Conservation (phyloP, 2,329 filamentous ascomycete genomes). For the Epichloe sylvatica region DNA sequence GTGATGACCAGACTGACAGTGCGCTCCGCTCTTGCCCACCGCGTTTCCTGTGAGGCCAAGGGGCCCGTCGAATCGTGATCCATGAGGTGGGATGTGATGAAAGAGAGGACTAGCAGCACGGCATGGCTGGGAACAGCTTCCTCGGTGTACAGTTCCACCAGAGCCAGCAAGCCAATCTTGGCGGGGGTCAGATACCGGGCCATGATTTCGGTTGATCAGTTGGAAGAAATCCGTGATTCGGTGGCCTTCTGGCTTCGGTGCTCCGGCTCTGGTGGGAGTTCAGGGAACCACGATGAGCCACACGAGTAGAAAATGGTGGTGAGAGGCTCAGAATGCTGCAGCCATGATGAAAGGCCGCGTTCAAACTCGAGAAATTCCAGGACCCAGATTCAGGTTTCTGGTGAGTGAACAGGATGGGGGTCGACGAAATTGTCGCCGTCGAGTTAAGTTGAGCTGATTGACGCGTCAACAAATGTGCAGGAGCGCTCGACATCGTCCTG, state of each 20-base stretch:
- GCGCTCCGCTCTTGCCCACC: conserved; percentile 36
- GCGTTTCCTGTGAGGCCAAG: conserved; percentile 14
- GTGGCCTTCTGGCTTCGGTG: neutral
- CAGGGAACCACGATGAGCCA: neutral
- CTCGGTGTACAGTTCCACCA: conserved; percentile 71
- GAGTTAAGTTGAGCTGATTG: neutral
- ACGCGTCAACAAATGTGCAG: neutral
- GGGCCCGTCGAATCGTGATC: conserved; percentile 25
- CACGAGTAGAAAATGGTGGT: neutral
- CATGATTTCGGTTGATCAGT: conserved; percentile 34
- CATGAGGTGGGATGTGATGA: conserved; percentile 59
- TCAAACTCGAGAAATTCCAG: too few relatives aligned
- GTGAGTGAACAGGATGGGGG: too few relatives aligned
- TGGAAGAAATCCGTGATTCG: neutral
- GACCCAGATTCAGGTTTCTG: neutral
- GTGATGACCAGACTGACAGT: conserved; percentile 39
- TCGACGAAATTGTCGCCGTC: neutral
- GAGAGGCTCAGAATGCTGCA: neutral
- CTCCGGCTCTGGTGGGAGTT: neutral
- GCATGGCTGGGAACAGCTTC: conserved; percentile 53
- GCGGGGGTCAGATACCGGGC: conserved; percentile 76
- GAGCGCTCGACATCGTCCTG: neutral
- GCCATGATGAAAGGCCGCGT: neutral
- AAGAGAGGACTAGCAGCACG: conserved; percentile 64
- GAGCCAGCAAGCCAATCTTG: conserved; percentile 67